Percentiles rank a stretch among this genome's conserved stretches.
These are phyloP conservation scores for Pythium dissotocum DNA, from an alignment of 352 stramenopile species.

Conservation along the genomic window DNA sequence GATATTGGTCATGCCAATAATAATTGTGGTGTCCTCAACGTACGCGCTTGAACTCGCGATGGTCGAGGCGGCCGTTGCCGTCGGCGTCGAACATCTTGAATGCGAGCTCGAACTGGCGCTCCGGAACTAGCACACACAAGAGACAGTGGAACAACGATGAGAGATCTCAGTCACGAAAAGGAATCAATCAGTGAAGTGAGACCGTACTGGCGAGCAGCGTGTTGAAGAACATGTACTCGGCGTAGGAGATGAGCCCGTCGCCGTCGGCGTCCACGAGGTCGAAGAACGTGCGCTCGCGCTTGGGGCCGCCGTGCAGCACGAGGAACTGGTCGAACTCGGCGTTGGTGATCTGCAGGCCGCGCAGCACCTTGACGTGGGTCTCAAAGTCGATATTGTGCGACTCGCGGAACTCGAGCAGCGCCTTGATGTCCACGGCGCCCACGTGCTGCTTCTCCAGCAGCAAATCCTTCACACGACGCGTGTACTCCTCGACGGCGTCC, in stretches of 20 bases:
- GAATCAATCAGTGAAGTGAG: neutral
- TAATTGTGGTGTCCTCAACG: neutral
- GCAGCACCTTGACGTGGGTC: conserved; percentile 79
- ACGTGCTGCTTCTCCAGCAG: conserved; percentile 57
- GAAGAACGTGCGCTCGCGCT: conserved; percentile 73
- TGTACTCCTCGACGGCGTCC: conserved; percentile 57
- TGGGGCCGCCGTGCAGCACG: conserved; percentile 62
- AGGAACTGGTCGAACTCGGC: conserved; percentile 83
- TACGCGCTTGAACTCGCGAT: conserved; percentile 86
- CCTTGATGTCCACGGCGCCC: conserved; percentile 44
- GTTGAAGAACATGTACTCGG: conserved; percentile 91
- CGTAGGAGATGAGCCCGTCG: conserved; percentile 86
- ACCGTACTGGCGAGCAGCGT: conserved; percentile 81
- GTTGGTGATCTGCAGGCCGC: conserved; percentile 77
- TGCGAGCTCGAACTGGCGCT: conserved; percentile 85
- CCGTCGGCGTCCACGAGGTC: conserved; percentile 84
- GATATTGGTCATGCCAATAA: neutral
- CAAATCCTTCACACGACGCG: conserved; percentile 47
- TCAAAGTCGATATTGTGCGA: conserved; percentile 76
- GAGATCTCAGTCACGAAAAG: neutral
- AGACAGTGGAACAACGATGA: neutral
- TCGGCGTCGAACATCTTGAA: conserved; percentile 91
- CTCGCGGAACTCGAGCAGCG: conserved; percentile 56
- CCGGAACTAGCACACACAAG: conserved; percentile 47
- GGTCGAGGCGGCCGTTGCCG: conserved; percentile 76